Base-by-base conservation (phyloP, 768 basidiomycete species). In the Boletus sp. region DNA sequence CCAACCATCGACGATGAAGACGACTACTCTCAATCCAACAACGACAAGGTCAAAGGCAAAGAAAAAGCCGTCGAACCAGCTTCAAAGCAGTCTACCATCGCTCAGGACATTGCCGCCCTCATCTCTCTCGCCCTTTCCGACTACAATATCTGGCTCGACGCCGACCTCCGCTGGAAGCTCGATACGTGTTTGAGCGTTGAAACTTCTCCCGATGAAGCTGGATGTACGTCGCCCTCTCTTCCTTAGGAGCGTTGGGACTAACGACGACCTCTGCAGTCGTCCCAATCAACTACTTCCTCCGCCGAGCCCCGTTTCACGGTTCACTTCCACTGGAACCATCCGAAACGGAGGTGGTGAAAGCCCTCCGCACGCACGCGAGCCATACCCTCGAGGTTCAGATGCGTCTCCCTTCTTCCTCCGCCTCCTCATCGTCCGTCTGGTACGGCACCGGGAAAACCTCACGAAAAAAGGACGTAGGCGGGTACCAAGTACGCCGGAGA, bases 71-170 rank as follows among this genome's bases (percentile, higher is more conserved):
- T 46, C 50, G 59, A 71, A 36, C 18, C 5, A 12, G 24, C 56
- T 29, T 20, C 41, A n/a, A 71, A 68, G 57, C 54, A 60, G 11
- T 62, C 59, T 48, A 55, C 58, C 32, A 51, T 64, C 4, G 70
- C 77, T 17, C 76, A 78, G 42, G 85, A 86, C 59, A 76, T 80
- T 47, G 78, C 78, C 4, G 68, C 69, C 10, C 73, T 90, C 35
- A 60, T 86, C 20, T 73, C 65, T 2, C 78, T 92, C 4, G 79
- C 89, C 0, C 72, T 93, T n/a, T 88, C 89, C 5, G 82, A 90
- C 64, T 82, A 90, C 69, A 76, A 79, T 8, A 67, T 91, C 9
- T 92, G 88, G 89, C 65, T 70, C 4, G 81, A 89, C 63, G 70
- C 79, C 0, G 83, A 84, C 50, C 65, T 89, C 10, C 73, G 82